Evolutionary conservation across 2,329 filamentous ascomycete genomes (phyloP).

Genomic region (Zymoseptoria pseudotritici): DNA sequence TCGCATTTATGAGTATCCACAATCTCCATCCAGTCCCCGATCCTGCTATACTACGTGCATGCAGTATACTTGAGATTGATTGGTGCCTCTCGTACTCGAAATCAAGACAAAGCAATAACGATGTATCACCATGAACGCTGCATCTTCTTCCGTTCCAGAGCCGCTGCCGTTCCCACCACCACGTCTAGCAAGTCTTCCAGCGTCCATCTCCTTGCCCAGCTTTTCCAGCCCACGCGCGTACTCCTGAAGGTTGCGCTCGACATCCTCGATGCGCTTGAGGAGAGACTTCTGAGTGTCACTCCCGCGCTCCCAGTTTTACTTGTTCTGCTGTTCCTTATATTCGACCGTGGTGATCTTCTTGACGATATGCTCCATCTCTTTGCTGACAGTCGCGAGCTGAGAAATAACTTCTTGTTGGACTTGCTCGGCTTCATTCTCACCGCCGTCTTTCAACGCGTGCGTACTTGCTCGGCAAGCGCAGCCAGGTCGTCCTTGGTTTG

Average conservation of each 20-base stretch:
- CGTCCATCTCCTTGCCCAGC: slow-evolving; percentile 18
- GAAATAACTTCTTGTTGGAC: slow-evolving; percentile 11
- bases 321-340: not conserved
- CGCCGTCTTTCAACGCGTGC: slow-evolving; percentile 4
- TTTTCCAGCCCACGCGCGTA: slow-evolving; percentile 15
- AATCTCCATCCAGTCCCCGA: not conserved
- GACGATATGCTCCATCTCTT: slow-evolving; percentile 11
- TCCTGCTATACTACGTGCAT: not conserved
- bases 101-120: not conserved
- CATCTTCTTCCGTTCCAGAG: not conserved
- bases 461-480: slow-evolving; percentile 12
- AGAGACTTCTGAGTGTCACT: slow-evolving; percentile 17
- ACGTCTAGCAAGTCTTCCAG: not conserved
- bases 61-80: not conserved
- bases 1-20: not conserved
- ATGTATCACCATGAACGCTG: not conserved
- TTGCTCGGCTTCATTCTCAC: slow-evolving; percentile 5
- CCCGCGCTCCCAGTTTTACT: slow-evolving; percentile 7
- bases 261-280: slow-evolving; percentile 16
- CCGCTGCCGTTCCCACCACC: not conserved
- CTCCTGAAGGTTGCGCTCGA: not conserved
- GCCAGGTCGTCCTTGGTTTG: slow-evolving; percentile 6
- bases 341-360: slow-evolving; percentile 13
- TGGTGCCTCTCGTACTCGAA: not conserved
- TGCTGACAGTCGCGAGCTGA: slow-evolving; percentile 7